These are phyloP conservation scores for Cicer judaicum DNA, from an alignment of 306 rosid genomes.

Conservation along the genomic window DNA sequence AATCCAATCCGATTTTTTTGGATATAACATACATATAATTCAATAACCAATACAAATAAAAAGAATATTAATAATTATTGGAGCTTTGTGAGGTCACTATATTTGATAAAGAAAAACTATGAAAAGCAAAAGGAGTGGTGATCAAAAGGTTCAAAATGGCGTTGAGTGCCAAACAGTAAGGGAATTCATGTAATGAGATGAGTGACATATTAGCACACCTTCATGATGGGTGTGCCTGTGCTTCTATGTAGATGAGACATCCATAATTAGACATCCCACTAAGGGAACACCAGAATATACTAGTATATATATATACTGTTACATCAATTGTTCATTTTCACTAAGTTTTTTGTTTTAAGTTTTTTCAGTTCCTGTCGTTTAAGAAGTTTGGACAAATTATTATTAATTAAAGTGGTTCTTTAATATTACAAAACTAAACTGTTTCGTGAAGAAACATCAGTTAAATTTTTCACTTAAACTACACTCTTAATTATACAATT, in stretches of 20 bases:
- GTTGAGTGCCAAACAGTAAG: not conserved
- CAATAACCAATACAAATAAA: not conserved
- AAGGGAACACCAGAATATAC: not conserved
- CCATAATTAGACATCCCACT: conserved; percentile 21
- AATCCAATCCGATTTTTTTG: too few relatives aligned
- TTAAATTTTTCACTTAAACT: too few relatives aligned
- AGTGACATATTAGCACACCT: not conserved
- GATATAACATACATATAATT: not conserved
- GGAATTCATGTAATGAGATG: not conserved
- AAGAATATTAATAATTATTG: not conserved
- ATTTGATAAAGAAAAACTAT: not conserved
- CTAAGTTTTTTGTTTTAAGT: not conserved
- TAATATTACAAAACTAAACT: too few relatives aligned
- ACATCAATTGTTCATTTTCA: not conserved
- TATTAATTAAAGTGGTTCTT: too few relatives aligned
- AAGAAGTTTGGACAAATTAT: not conserved
- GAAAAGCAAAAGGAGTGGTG: conserved; percentile 9
- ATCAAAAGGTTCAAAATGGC: not conserved
- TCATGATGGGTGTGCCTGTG: not conserved
- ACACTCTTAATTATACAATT: too few relatives aligned
- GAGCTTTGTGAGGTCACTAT: not conserved
- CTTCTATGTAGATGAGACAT: not conserved
- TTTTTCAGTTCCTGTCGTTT: not conserved
- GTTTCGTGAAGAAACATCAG: too few relatives aligned
- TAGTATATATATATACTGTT: too few relatives aligned